These are phyloP conservation scores for Sporothrix humicola DNA, from an alignment of 2,329 filamentous ascomycete species.

Conservation along the genomic window DNA sequence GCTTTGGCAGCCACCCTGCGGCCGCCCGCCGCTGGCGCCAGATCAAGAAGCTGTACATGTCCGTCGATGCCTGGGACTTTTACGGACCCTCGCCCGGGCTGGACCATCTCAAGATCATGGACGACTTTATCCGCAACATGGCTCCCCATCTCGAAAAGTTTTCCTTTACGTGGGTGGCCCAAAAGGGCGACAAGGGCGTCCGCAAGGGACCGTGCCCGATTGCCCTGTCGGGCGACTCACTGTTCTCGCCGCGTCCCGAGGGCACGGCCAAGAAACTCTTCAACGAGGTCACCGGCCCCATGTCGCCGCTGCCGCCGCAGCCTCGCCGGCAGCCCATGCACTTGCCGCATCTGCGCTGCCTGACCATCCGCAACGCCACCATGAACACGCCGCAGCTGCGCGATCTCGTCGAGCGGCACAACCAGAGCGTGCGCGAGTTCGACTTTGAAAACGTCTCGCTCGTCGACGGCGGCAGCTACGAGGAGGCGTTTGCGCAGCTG, in stretches of 20 bases:
- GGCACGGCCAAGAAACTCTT: conserved; percentile 61
- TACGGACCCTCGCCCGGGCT: conserved; percentile 62
- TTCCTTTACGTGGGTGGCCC: conserved; percentile 76
- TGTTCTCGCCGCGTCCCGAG: conserved; percentile 65
- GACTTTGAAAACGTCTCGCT: conserved; percentile 79
- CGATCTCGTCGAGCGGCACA: conserved; percentile 70
- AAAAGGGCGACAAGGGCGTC: conserved; percentile 14
- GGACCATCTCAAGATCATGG: conserved; percentile 78
- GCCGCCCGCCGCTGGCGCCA: conserved; percentile 77
- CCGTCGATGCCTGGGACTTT: conserved; percentile 73
- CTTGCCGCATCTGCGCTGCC: conserved; percentile 70
- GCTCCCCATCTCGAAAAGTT: conserved; percentile 70
- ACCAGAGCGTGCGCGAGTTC: conserved; percentile 72
- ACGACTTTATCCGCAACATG: conserved; percentile 78
- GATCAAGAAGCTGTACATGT: conserved; percentile 74
- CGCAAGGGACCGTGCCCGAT: conserved; percentile 75
- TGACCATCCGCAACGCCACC: conserved; percentile 74
- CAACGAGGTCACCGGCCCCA: conserved; percentile 67
- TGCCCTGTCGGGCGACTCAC: conserved; percentile 70
- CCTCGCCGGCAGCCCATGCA: conserved; percentile 60
- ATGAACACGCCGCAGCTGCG: conserved; percentile 75
- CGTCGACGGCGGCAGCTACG: conserved; percentile 73
- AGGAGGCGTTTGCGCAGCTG: conserved; percentile 78
- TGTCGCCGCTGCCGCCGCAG: conserved; percentile 64
- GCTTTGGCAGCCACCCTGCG: conserved; percentile 75